These are phyloP conservation scores for Paxillus rubicundulus DNA, from an alignment of 768 basidiomycete genomes.

Conservation along the genomic window DNA sequence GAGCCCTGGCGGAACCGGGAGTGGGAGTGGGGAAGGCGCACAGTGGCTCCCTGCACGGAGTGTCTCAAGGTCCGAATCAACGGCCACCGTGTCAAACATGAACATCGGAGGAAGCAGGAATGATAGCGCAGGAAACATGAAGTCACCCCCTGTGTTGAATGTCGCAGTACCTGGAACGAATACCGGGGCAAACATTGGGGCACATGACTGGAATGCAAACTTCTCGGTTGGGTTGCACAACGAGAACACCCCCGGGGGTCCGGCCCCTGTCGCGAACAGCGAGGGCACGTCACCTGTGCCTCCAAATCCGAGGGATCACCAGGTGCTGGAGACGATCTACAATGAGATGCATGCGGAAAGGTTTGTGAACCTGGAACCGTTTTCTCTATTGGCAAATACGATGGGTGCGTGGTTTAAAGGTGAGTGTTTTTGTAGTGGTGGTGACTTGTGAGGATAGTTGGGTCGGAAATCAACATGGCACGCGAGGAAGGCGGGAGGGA, in stretches of 20 bases:
- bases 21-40: neutral
- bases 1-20: neutral
- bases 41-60: neutral
- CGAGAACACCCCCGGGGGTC: neutral
- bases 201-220: neutral
- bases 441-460: neutral
- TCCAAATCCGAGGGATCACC: constrained; percentile 64
- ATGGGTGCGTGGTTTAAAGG: constrained; percentile 63
- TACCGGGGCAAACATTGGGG: too few relatives aligned
- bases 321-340: constrained; percentile 61
- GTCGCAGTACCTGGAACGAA: too few relatives aligned
- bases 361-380: constrained; percentile 65
- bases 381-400: constrained; percentile 57
- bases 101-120: neutral
- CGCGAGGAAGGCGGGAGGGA: neutral
- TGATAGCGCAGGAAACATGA: neutral
- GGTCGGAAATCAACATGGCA: neutral
- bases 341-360: constrained; percentile 63
- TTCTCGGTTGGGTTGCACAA: neutral
- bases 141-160: too few relatives aligned
- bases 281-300: constrained; percentile 11
- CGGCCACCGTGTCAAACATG: too few relatives aligned
- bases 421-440: constrained; percentile 23
- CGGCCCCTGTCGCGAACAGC: neutral
- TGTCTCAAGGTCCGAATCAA: too few relatives aligned